Evolutionary conservation across 192 early-diverging fungal genomes (phyloP).

Genomic region (Entomortierella lignicola): DNA sequence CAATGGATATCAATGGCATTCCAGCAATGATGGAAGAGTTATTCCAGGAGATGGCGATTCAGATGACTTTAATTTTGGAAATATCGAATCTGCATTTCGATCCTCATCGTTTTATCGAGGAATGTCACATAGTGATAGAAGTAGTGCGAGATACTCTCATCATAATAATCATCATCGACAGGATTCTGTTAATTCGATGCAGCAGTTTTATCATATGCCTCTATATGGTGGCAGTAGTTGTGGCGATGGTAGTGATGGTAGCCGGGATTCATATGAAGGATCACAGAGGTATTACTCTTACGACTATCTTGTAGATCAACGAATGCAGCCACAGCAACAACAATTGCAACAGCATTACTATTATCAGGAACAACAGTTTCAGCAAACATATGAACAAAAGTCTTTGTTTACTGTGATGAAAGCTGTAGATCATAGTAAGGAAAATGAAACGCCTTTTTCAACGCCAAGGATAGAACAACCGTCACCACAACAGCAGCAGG

Average conservation of each 20-base stretch:
- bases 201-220: slow-evolving; percentile 29
- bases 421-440: neutral
- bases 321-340: neutral
- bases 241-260: too few species aligned
- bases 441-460: neutral
- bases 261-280: neutral
- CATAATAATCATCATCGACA: slow-evolving; percentile 19
- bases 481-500: too few species aligned
- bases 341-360: neutral
- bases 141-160: neutral
- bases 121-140: neutral
- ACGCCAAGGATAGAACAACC: too few species aligned
- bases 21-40: neutral
- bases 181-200: slow-evolving; percentile 47
- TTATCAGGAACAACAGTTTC: neutral
- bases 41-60: neutral
- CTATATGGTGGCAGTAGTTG: too few species aligned
- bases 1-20: neutral
- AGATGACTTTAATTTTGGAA: neutral
- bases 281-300: neutral
- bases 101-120: neutral
- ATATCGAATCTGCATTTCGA: neutral
- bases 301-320: neutral
- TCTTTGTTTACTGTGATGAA: neutral
- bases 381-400: neutral